These are phyloP conservation scores for Ophiostoma novo-ulmi DNA, from an alignment of 2,329 filamentous ascomycete species.

Conservation along the genomic window DNA sequence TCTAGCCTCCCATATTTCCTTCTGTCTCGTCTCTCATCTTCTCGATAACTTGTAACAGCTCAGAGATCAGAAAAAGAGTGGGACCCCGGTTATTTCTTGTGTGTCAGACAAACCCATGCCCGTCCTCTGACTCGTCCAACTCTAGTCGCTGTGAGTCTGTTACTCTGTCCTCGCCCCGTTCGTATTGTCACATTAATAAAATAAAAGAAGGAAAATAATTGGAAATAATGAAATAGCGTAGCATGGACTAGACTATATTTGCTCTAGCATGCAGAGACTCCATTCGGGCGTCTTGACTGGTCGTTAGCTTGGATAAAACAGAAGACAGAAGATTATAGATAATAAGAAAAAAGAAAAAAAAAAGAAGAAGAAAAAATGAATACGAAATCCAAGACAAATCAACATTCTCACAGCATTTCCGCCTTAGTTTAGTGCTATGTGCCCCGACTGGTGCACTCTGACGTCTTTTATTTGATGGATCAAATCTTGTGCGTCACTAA, in stretches of 20 bases:
- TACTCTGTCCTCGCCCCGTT: conserved; percentile 17
- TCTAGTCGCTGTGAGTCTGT: not conserved
- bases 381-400: not conserved
- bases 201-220: not conserved
- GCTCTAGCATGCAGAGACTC: conserved; percentile 19
- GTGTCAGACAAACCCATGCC: conserved; percentile 25
- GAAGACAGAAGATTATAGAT: not conserved
- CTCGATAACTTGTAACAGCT: not conserved
- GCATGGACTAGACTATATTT: not conserved
- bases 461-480: not conserved
- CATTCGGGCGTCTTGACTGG: conserved; percentile 21
- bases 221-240: not conserved
- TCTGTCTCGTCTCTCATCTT: not conserved
- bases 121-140: conserved; percentile 21
- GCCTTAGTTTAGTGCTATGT: not conserved
- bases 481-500: not conserved
- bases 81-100: conserved; percentile 19
- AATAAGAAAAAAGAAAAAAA: not conserved
- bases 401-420: conserved; percentile 13
- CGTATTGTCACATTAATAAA: conserved; percentile 12
- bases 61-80: not conserved
- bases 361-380: not conserved
- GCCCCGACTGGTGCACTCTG: not conserved
- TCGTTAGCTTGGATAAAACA: conserved; percentile 9
- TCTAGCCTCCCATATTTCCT: not conserved